These are phyloP conservation scores for Capsicum chinense DNA, from an alignment of 257 asterid species.

Conservation along the genomic window DNA sequence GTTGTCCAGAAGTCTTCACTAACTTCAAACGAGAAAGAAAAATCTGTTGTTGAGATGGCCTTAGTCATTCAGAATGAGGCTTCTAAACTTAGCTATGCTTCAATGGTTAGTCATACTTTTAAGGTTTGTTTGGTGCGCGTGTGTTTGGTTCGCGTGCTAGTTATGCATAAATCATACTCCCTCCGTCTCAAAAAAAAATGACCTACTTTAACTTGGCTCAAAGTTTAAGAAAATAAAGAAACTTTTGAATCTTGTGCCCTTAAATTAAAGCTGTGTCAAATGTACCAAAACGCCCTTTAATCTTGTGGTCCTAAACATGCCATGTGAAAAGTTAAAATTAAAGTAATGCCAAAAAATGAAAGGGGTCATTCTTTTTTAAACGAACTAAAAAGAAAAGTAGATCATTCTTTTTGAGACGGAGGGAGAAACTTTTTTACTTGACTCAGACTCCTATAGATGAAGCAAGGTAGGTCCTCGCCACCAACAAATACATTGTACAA, in stretches of 20 bases:
- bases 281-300: no score
- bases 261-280: no score
- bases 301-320: no score
- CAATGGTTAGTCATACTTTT: slow-evolving; percentile 31
- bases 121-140: not conserved
- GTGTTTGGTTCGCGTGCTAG: not conserved
- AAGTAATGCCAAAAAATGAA: no score
- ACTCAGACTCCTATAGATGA: slow-evolving; percentile 46
- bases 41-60: not conserved
- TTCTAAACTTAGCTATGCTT: not conserved
- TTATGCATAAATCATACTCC: not conserved
- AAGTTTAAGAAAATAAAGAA: no score
- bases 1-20: not conserved
- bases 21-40: not conserved
- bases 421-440: not conserved
- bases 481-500: slow-evolving; percentile 3
- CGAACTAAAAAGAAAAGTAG: no score
- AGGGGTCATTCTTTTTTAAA: no score
- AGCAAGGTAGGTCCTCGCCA: slow-evolving; percentile 31
- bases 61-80: not conserved
- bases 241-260: no score
- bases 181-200: no score
- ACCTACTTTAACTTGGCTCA: no score
- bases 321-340: no score
- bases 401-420: no score